Evolutionary conservation across 345 rosid species (phyloP), one percentile per base, ranked within the genome.

Genomic region (Stellera chamaejasme): DNA sequence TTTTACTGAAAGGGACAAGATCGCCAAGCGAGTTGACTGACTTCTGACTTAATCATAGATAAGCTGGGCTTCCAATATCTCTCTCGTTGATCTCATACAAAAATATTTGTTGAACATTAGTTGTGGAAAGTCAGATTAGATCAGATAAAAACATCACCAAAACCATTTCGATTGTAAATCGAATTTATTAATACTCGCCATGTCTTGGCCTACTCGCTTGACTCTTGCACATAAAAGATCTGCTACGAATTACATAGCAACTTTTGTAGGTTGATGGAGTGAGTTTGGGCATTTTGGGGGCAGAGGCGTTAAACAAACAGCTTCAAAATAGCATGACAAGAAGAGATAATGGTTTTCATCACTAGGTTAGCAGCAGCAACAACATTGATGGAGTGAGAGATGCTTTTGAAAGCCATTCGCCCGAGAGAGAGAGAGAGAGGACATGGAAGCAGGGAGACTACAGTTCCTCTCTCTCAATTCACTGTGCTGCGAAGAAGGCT

Each of bases 51-150:
- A 81, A 65, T 14, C 83, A 79, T 52, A 90, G 78, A 68, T 72
- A 72, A 13, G 93, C 95, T 11, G 97, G 93, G 64, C 97, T 90
- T 48, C 84, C 80, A 41, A 95, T 77, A 53, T 90, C 97, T 61
- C 93, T 79, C 77, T 90, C 97, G 68, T 87, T 90, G 65, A 90
- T 68, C 78, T 90, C 96, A 67, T 90, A 84, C 56, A 87, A 82
- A 28, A 11, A 25, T 25, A 90, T 74, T 16, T 87, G 93, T 61
- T 84, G 97, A 56, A 84, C 75, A 51, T 81, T 74, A 15, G 53
- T 95, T 84, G 48, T 32, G 5, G 11, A 55, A 23, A 13, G 23
- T 12, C 7, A 8, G 48, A 36, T 19, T 0, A 19, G 23, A 19
- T 15, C 36, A 27, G 53, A 23, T 47, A 43, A n/a, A 11, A 6